Evolutionary conservation across 345 rosid species (phyloP).

Genomic region (Citrus inodora): DNA sequence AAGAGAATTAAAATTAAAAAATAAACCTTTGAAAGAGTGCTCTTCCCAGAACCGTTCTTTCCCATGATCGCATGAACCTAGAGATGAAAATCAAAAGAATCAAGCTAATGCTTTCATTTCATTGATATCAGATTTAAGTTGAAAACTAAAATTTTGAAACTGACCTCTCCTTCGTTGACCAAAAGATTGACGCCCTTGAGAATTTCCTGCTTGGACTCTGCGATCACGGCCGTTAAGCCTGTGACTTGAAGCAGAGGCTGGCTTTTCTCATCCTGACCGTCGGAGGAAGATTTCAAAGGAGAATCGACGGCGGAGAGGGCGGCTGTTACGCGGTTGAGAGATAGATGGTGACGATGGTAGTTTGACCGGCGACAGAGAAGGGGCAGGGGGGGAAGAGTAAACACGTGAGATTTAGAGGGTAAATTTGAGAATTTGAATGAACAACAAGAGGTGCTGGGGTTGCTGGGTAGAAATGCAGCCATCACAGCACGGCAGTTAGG

Average conservation of each 20-base stretch:
- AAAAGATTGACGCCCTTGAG: constrained; percentile 77
- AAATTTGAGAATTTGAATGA: neutral
- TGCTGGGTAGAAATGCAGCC: constrained; percentile 6
- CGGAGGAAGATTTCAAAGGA: constrained; percentile 22
- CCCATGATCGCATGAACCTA: constrained; percentile 98
- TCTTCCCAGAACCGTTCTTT: constrained; percentile 97
- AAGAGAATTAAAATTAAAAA: neutral
- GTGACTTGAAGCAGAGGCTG: constrained; percentile 75
- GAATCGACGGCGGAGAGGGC: constrained; percentile 27
- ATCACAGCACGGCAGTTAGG: neutral
- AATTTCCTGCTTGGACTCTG: constrained; percentile 78
- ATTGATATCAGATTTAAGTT: neutral
- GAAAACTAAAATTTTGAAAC: neutral
- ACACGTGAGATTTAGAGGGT: neutral
- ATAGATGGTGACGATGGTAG: neutral
- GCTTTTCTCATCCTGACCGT: constrained; percentile 25
- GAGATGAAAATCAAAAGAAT: neutral
- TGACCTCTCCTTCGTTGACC: constrained; percentile 85
- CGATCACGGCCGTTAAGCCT: constrained; percentile 73
- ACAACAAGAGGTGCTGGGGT: neutral
- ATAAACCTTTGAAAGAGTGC: constrained; percentile 84
- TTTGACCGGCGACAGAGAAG: neutral
- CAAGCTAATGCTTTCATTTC: neutral
- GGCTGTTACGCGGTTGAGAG: constrained; percentile 13
- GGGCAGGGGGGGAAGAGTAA: constrained; percentile 1